These are phyloP conservation scores for Spathaspora passalidarum DNA, from an alignment of 805 yeast species.

Conservation along the genomic window DNA sequence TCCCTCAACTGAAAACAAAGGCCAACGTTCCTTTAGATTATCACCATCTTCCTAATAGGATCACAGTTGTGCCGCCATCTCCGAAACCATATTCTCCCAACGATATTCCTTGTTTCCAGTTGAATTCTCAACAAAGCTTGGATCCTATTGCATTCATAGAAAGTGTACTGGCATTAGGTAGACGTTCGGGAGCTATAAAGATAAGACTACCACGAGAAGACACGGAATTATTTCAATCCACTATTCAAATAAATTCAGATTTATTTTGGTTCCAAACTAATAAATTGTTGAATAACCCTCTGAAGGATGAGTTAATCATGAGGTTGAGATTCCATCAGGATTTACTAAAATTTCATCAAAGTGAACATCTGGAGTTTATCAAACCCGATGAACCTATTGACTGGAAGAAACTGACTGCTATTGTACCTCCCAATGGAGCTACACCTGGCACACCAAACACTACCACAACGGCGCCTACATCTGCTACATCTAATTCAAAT, in stretches of 20 bases:
- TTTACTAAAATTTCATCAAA: slow-evolving; percentile 40
- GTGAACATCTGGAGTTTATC: slow-evolving; percentile 7
- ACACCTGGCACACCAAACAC: background rate
- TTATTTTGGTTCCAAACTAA: slow-evolving; percentile 51
- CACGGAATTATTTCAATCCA: slow-evolving; percentile 16
- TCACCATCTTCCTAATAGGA: slow-evolving; percentile 31
- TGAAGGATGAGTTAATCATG: slow-evolving; percentile 38
- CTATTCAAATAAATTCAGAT: slow-evolving; percentile 40
- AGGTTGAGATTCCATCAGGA: slow-evolving; percentile 48
- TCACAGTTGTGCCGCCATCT: slow-evolving; percentile 10
- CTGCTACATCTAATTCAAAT: background rate
- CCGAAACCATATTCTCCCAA: slow-evolving; percentile 5
- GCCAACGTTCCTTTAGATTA: slow-evolving; percentile 44
- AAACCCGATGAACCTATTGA: slow-evolving; percentile 2
- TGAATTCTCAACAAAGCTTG: slow-evolving; percentile 46
- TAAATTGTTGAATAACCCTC: slow-evolving; percentile 45
- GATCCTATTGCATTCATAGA: slow-evolving; percentile 71
- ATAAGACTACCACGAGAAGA: slow-evolving; percentile 53
- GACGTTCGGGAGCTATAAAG: slow-evolving; percentile 70
- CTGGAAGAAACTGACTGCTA: background rate
- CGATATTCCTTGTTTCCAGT: slow-evolving; percentile 54
- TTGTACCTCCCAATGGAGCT: background rate
- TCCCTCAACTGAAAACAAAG: slow-evolving; percentile 44
- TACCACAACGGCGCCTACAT: background rate
- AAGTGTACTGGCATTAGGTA: slow-evolving; percentile 47